A percentile compares a stretch with the other conserved stretches of the same genome.
phyloP scores from a whole-genome alignment of 2,329 filamentous ascomycete species.

The Colletotrichum tropicicola region DNA sequence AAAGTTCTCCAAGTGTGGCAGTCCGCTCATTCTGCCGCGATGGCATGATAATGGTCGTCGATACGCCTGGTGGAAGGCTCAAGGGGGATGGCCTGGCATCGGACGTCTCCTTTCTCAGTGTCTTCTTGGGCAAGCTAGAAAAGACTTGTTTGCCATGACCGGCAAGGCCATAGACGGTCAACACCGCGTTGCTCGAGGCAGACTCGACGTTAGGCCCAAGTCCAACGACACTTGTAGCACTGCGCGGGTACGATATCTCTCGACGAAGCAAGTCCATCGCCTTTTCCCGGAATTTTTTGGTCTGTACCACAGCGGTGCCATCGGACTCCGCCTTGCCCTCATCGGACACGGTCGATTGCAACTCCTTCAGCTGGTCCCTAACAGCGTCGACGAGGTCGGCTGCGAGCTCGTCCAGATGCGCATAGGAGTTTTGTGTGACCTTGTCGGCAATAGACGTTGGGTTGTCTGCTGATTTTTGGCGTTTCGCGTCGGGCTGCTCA shows the following conservation, averaged over 20 bases:
- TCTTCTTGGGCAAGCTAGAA: conserved; percentile 75
- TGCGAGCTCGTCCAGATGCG: conserved; percentile 72
- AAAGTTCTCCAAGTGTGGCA: conserved; percentile 77
- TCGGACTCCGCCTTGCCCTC: conserved; percentile 41
- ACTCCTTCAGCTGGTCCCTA: conserved; percentile 56
- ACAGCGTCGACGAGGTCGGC: conserved; percentile 62
- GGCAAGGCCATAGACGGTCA: conserved; percentile 82
- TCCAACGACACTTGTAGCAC: conserved; percentile 44
- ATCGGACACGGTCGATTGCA: conserved; percentile 44
- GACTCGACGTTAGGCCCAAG: conserved; percentile 51
- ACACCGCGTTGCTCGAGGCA: conserved; percentile 56
- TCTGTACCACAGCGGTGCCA: conserved; percentile 47
- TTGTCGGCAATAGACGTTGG: conserved; percentile 60
- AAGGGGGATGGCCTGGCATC: neutral
- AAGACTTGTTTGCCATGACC: conserved; percentile 82
- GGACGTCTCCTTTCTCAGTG: conserved; percentile 64
- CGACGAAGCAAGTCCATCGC: conserved; percentile 70
- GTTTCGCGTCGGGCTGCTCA: conserved; percentile 66
- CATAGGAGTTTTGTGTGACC: conserved; percentile 60
- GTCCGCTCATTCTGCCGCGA: conserved; percentile 54
- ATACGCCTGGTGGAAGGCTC: conserved; percentile 76
- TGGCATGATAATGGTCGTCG: conserved; percentile 69
- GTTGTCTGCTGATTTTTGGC: conserved; percentile 64
- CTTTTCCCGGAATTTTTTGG: conserved; percentile 68
- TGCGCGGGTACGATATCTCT: conserved; percentile 62